Conservation (phyloP, 1,284 basidiomycete species). For the Paramarasmius palmivorus region DNA sequence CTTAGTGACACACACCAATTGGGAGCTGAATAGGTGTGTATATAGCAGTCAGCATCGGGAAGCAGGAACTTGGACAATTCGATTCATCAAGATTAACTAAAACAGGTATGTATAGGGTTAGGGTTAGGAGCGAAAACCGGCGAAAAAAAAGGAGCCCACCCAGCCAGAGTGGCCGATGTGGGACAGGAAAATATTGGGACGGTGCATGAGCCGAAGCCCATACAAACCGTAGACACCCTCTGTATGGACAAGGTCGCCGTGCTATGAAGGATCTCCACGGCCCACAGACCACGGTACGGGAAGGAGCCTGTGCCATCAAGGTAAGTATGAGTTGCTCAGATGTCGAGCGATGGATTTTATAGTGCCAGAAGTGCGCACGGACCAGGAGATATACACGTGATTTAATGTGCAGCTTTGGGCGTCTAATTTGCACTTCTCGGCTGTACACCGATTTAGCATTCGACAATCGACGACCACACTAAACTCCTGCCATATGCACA, state of each 20-base stretch:
- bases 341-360: neutral
- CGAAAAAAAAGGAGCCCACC: slow-evolving; percentile 3
- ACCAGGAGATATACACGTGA: no score
- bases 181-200: slow-evolving; percentile 18
- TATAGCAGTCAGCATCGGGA: no score
- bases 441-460: no score
- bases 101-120: neutral
- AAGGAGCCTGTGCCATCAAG: slow-evolving; percentile 6
- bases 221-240: slow-evolving; percentile 38
- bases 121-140: no score
- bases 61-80: no score
- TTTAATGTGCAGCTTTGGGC: no score
- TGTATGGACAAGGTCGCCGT: slow-evolving; percentile 47
- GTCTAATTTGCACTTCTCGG: no score
- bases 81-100: no score
- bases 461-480: no score
- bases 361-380: neutral
- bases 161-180: slow-evolving; percentile 8
- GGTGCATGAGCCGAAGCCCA: slow-evolving; percentile 49
- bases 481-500: no score
- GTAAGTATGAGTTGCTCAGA: slow-evolving; percentile 1
- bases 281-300: slow-evolving; percentile 28
- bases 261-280: slow-evolving; percentile 46
- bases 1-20: no score
- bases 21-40: no score